Conservation (phyloP, 441 rosid genomes). For the Lepidium campestre region DNA sequence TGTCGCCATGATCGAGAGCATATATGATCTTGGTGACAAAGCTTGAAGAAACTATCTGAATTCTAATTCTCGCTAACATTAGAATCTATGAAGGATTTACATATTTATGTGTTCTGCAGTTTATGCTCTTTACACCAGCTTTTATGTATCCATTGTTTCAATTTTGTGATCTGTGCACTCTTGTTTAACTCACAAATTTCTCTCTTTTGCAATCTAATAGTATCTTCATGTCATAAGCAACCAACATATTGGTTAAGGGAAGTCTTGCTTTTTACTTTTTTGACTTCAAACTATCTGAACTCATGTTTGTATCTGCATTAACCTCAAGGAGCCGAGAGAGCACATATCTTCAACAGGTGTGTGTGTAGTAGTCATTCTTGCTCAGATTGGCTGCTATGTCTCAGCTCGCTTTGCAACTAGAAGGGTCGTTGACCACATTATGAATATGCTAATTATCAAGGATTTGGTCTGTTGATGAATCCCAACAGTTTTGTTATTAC, state of each 20-base stretch:
- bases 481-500: background rate
- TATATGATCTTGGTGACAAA: background rate
- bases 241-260: constrained; percentile 83
- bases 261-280: constrained; percentile 9
- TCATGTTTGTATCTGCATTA: constrained; percentile 18
- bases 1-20: background rate
- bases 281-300: too few species aligned
- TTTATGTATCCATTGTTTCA: background rate
- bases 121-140: background rate
- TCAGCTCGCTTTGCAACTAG: constrained; percentile 86
- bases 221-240: constrained; percentile 90
- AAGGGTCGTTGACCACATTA: constrained; percentile 70
- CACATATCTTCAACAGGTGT: constrained; percentile 97
- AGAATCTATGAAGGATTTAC: background rate
- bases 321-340: constrained; percentile 96
- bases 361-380: constrained; percentile 87
- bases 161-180: background rate
- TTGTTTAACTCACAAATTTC: background rate
- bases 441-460: background rate
- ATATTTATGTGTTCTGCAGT: background rate
- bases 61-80: background rate
- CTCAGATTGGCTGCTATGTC: constrained; percentile 96
- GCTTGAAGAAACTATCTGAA: background rate
- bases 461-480: constrained; percentile 11
- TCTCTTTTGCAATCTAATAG: constrained; percentile 73